These are phyloP conservation scores for Dothistroma pini DNA, from an alignment of 2,329 filamentous ascomycete species.

Conservation along the genomic window DNA sequence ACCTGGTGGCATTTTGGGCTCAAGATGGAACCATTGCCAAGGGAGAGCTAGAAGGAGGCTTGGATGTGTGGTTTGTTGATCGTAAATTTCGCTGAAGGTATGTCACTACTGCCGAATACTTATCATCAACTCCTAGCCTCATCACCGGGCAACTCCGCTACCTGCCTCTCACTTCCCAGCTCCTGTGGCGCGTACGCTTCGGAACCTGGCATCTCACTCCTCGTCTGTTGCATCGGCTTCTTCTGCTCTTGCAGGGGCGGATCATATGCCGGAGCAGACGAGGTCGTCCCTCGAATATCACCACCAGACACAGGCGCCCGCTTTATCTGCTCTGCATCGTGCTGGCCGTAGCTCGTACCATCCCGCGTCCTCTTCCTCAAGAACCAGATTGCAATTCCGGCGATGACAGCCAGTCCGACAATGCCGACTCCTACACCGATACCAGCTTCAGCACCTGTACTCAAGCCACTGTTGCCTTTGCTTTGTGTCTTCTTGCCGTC, in stretches of 20 bases:
- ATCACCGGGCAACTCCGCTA: not conserved
- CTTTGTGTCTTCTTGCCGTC: not conserved
- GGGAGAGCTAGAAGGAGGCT: no score
- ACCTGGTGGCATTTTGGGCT: no score
- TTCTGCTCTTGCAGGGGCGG: not conserved
- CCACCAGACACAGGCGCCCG: not conserved
- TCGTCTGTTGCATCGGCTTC: not conserved
- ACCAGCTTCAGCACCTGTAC: conserved; percentile 5
- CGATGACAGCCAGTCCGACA: not conserved
- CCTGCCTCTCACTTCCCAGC: not conserved
- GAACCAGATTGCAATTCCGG: not conserved
- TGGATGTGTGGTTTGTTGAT: no score
- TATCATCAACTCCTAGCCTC: not conserved
- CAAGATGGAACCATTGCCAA: no score
- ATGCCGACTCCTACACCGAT: conserved; percentile 3
- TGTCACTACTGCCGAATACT: not conserved
- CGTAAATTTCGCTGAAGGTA: not conserved
- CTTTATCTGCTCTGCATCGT: not conserved
- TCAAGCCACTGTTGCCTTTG: not conserved
- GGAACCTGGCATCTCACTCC: not conserved
- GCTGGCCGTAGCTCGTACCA: not conserved
- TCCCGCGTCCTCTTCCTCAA: not conserved
- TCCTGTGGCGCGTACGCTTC: not conserved
- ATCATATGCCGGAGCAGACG: not conserved
- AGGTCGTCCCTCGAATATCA: not conserved